Evolutionary conservation across 805 yeast genomes (phyloP).

Genomic region (Pichia thaimueangensis): DNA sequence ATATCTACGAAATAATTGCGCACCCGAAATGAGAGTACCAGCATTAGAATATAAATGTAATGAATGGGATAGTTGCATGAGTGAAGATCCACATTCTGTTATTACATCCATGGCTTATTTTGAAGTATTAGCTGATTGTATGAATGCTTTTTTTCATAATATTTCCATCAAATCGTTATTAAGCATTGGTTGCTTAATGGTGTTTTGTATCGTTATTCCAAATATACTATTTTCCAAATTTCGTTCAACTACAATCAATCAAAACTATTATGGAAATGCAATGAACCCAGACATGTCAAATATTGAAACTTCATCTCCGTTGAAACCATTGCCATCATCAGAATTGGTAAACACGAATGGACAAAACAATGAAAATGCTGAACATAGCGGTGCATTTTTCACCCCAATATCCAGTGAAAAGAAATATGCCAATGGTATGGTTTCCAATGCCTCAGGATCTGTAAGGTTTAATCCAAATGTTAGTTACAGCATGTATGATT

Average conservation of each 20-base stretch:
- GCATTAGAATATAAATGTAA: slow-evolving; percentile 65
- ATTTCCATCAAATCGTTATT: slow-evolving; percentile 22
- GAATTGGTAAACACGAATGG: too few species aligned
- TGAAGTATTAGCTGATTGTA: slow-evolving; percentile 30
- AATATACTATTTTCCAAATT: slow-evolving; percentile 25
- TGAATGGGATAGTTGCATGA: slow-evolving; percentile 79
- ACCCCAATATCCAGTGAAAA: not conserved
- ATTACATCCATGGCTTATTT: slow-evolving; percentile 29
- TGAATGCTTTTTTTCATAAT: slow-evolving; percentile 29
- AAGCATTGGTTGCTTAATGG: slow-evolving; percentile 14
- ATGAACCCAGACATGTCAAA: not conserved
- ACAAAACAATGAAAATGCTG: too few species aligned
- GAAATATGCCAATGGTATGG: not conserved
- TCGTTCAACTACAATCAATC: slow-evolving; percentile 22
- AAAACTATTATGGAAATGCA: slow-evolving; percentile 18
- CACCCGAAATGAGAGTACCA: slow-evolving; percentile 58
- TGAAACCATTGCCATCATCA: not conserved
- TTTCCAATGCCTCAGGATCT: not conserved
- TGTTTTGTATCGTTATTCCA: slow-evolving; percentile 21
- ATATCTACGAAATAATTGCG: slow-evolving; percentile 68
- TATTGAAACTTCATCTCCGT: slow-evolving; percentile 2
- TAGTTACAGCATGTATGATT: slow-evolving; percentile 22
- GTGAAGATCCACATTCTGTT: slow-evolving; percentile 55
- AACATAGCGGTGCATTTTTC: not conserved
- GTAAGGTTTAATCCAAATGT: slow-evolving; percentile 29